These are phyloP conservation scores for Rhododendron williamsianum DNA, from an alignment of 148 eudicot genomes.

Conservation along the genomic window DNA sequence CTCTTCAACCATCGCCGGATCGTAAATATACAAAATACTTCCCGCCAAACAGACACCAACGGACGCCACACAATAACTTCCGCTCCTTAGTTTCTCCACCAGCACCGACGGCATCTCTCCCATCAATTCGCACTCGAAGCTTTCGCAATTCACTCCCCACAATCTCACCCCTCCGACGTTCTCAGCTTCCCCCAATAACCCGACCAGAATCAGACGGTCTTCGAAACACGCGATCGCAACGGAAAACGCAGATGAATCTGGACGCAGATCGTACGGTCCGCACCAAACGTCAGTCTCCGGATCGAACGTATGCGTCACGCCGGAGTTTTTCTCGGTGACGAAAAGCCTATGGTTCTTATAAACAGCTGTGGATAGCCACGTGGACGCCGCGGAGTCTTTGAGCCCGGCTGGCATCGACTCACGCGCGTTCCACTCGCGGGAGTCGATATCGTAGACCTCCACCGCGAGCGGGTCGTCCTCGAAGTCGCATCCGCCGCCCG, in stretches of 20 bases:
- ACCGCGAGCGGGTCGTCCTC: not conserved
- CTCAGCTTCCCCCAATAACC: conserved; percentile 27
- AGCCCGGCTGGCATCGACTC: conserved; percentile 44
- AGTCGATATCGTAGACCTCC: conserved; percentile 14
- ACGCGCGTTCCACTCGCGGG: conserved; percentile 41
- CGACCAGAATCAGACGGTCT: conserved; percentile 36
- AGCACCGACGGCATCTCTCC: conserved; percentile 50
- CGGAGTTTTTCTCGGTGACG: conserved; percentile 48
- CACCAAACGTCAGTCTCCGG: conserved; percentile 36
- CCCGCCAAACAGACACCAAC: conserved; percentile 27
- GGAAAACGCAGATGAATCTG: conserved; percentile 28
- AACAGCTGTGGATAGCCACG: conserved; percentile 51
- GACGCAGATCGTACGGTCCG: conserved; percentile 35
- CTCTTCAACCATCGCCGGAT: conserved; percentile 26
- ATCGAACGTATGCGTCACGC: conserved; percentile 36
- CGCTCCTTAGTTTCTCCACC: conserved; percentile 34
- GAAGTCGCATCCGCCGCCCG: not conserved
- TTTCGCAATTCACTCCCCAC: conserved; percentile 32
- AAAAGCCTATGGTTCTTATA: conserved; percentile 19
- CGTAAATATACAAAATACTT: conserved; percentile 31
- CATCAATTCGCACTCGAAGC: conserved; percentile 21
- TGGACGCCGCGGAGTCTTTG: conserved; percentile 41
- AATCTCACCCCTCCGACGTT: conserved; percentile 26
- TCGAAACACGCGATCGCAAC: conserved; percentile 30
- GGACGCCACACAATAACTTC: conserved; percentile 17